Evolutionary conservation across 441 rosid species (phyloP).

Genomic region (Populus hybrid): DNA sequence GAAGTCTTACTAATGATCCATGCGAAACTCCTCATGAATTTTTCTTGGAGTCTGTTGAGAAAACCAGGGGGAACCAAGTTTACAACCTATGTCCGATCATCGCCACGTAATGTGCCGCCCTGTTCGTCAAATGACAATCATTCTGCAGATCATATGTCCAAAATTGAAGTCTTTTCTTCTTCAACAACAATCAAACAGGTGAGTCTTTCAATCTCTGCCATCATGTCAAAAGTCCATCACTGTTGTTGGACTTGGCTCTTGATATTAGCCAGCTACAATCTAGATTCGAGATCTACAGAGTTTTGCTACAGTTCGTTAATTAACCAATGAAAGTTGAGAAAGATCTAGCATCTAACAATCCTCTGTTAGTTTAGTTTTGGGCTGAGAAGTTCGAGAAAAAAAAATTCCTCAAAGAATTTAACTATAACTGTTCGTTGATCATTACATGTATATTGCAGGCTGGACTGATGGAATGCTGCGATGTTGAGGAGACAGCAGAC

Average conservation of each 20-base stretch:
- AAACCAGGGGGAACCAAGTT: constrained; percentile 18
- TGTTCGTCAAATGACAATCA: constrained; percentile 45
- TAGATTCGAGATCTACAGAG: not conserved
- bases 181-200: constrained; percentile 38
- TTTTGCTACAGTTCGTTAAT: not conserved
- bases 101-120: constrained; percentile 28
- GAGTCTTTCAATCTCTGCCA: not conserved
- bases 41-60: constrained; percentile 48
- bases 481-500: too few species aligned
- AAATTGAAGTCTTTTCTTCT: constrained; percentile 38
- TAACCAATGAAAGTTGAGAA: not conserved
- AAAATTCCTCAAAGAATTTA: not conserved
- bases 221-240: not conserved
- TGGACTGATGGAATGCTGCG: too few species aligned
- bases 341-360: too few species aligned
- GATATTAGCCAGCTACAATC: not conserved
- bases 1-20: constrained; percentile 28
- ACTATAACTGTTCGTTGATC: not conserved
- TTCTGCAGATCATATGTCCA: constrained; percentile 38
- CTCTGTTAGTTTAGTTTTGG: not conserved
- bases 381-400: not conserved
- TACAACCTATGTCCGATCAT: constrained; percentile 35
- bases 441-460: constrained; percentile 26
- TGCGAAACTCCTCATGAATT: constrained; percentile 64
- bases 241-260: not conserved